Base-by-base conservation (phyloP, 768 basidiomycete species). In the Termitomyces sp. region DNA sequence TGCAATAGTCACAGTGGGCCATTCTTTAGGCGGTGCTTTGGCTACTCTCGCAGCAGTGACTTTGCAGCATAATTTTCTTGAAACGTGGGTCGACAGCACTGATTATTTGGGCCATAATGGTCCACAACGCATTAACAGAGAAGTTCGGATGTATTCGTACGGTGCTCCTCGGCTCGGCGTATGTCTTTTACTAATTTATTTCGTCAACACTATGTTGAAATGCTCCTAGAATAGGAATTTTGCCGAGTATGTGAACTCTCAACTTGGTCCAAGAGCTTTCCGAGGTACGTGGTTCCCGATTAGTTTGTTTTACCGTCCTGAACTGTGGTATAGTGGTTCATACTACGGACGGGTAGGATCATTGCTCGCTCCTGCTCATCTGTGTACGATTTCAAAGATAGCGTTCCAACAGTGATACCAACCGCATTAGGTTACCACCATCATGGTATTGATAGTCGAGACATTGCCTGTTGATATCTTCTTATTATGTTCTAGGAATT, bases 1-100 rank as follows among this genome's bases (percentile, higher is more conserved):
- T 39, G 18, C 72, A 1, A 66, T 84, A 33, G 75, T 79, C 9
- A 77, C 77, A 0, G 72, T 73, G 5, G 83, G 83, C 0, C 83
- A 85, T 62, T 84, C 82, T 1, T 67, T 83, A 10, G 83, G 83
- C 10, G 83, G 81, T 7, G 70, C 81, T 0, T 65, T 85, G 5
- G 75, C 83, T 1, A 71, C 78, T 3, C 66, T 84, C 1, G 79
- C 76, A 1, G 79, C 79, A 3, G 68, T 83, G 15, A 68, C 76
- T 3, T 56, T 83, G 20, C 72, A 74, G 53, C 70, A 74, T 48
- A 74, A 76, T 45, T 78, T 81, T 60, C 70, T 72, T 1, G 69
- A 70, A 22, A 66, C 46, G 71, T 74, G 65, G 29, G 71, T 68
- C 13, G 34, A 42, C 36, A 50, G 39, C 22, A 4, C 9, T 13